Evolutionary conservation across 2,329 filamentous ascomycete genomes (phyloP), one percentile per base, ranked within the genome.

Genomic region (Venturia asperata): DNA sequence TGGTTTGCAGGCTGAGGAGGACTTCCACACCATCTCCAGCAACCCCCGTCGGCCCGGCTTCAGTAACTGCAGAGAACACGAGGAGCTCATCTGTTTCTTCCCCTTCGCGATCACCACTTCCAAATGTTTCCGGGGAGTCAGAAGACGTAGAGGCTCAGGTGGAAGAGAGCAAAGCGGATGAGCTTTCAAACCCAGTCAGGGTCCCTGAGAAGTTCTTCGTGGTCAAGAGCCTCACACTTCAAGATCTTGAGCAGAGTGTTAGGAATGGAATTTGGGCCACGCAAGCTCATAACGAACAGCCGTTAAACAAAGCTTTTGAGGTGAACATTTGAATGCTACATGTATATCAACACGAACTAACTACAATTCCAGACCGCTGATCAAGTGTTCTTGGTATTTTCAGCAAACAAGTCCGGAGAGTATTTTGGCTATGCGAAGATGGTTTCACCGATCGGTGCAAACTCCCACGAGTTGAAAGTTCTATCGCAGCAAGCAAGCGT

Each of bases 391-490:
- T 81, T 97, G 39, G 85, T 97, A 17, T 97, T 97, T 75, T 97
- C 93, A 1, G 93, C 93, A 15, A 97, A 97, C 76, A 97, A 97
- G 72, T 97, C 93, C 0, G 93, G 93, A 15, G 93, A 97, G 75
- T 97, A 97, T 73, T 97, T 94, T 77, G 93, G 93, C 24, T 97
- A 96, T 72, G 93, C 92, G 24, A 86, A 89, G 45, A 97, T 97
- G 93, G 80, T 82, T 11, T 96, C 93, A 27, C 80, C 86, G 4
- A 96, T 97, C 71, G 87, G 89, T 70, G 84, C 92, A 64, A 89
- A 96, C 69, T 86, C 88, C 17, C 42, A 49, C 1, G 66, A 67
- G 30, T 41, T 67, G 24, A 34, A 64, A 41, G 2, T 24, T 7
- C 37, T 41, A 17, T 27, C 68, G 7, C 65, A 65, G 17, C 34